Evolutionary conservation across 2,329 filamentous ascomycete genomes (phyloP).

Genomic region (Nemania abortiva): DNA sequence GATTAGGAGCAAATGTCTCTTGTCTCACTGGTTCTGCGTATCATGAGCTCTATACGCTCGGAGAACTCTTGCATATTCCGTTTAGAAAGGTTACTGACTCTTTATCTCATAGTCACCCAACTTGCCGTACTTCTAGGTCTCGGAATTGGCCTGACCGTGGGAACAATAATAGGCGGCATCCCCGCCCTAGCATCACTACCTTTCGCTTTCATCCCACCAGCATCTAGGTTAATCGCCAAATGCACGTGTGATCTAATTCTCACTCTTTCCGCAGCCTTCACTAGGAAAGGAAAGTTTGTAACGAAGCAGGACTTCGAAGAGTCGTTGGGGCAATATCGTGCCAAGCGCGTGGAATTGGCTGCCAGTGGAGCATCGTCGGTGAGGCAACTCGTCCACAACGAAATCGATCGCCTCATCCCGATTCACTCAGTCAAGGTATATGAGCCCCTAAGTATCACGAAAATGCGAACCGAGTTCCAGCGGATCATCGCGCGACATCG

Average conservation of each 20-base stretch:
- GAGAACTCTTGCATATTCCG: neutral
- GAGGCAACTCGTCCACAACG: constrained; percentile 33
- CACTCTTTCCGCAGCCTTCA: constrained; percentile 40
- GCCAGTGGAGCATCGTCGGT: constrained; percentile 32
- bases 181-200: constrained; percentile 40
- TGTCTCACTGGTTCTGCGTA: too few species aligned
- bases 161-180: constrained; percentile 45
- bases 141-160: constrained; percentile 40
- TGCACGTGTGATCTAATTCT: constrained; percentile 44
- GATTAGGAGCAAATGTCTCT: neutral
- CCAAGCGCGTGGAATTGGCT: constrained; percentile 33
- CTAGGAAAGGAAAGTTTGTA: constrained; percentile 41
- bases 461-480: constrained; percentile 39
- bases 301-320: constrained; percentile 43
- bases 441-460: constrained; percentile 37
- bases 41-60: neutral
- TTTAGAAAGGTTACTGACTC: constrained; percentile 14
- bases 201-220: constrained; percentile 42
- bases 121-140: constrained; percentile 36
- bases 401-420: constrained; percentile 41
- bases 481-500: constrained; percentile 36
- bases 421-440: constrained; percentile 41
- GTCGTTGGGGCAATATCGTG: constrained; percentile 36
- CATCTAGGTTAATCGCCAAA: constrained; percentile 41
- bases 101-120: constrained; percentile 30